Evolutionary conservation across 129 eudicot species (phyloP).

Genomic region (Deinandra increscens): DNA sequence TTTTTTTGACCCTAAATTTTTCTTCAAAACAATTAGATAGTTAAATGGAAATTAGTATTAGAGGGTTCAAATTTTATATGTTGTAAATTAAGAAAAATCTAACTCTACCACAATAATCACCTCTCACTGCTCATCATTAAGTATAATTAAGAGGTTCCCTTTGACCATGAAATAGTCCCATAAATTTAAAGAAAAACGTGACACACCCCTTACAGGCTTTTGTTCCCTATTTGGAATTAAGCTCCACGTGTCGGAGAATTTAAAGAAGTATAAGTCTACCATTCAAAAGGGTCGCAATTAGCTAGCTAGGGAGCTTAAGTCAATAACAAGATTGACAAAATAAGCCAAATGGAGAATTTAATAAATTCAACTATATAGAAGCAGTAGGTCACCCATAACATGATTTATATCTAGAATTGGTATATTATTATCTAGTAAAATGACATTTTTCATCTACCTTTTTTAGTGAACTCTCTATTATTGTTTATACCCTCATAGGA

Average conservation of each 20-base stretch:
- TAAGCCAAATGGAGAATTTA: slow-evolving; percentile 30
- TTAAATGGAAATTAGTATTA: no score
- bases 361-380: slow-evolving; percentile 32
- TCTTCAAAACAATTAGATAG: no score
- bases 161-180: no score
- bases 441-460: slow-evolving; percentile 6
- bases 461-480: slow-evolving; percentile 9
- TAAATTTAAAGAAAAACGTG: slow-evolving; percentile 9
- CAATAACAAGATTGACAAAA: slow-evolving; percentile 45
- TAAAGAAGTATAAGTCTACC: slow-evolving; percentile 6
- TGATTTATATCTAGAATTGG: slow-evolving; percentile 36
- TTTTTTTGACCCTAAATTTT: no score
- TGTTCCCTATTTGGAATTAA: slow-evolving; percentile 20
- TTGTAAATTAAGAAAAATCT: no score
- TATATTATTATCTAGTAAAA: slow-evolving; percentile 28
- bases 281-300: slow-evolving; percentile 13
- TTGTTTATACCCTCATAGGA: slow-evolving; percentile 18
- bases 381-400: slow-evolving; percentile 64
- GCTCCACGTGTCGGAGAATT: slow-evolving; percentile 27
- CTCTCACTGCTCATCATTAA: no score
- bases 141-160: no score
- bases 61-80: no score
- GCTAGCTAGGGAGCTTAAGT: slow-evolving; percentile 25
- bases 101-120: no score
- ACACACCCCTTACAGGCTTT: slow-evolving; percentile 17